Percentiles rank a stretch among this genome's conserved stretches.
phyloP scores from a whole-genome alignment of 352 stramenopile genomes.

The Pilasporangium apinafurcum region DNA sequence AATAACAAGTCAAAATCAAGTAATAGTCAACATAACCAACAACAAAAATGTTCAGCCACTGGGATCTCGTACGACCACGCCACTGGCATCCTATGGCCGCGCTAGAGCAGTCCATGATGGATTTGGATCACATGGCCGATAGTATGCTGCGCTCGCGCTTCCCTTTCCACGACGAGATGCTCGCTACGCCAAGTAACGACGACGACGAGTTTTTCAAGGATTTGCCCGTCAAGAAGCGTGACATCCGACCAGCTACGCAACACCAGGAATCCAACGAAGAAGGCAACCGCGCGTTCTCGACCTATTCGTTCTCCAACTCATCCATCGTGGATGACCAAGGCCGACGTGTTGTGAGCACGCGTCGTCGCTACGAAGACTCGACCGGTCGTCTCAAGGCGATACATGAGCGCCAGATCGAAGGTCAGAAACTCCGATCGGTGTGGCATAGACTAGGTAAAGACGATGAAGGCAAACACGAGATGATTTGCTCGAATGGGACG shows the following conservation, averaged over 20 bases:
- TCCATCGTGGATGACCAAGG: slow-evolving; percentile 31
- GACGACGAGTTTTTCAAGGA: slow-evolving; percentile 55
- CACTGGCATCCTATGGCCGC: slow-evolving; percentile 55
- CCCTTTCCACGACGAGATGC: slow-evolving; percentile 13
- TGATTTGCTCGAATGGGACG: slow-evolving; percentile 20
- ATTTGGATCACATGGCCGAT: slow-evolving; percentile 33
- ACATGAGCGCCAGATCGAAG: slow-evolving; percentile 32
- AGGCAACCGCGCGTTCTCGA: slow-evolving; percentile 16
- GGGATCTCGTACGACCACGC: slow-evolving; percentile 42
- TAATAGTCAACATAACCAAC: background rate
- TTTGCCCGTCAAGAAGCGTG: slow-evolving; percentile 14
- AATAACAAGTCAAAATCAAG: background rate
- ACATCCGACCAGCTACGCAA: slow-evolving; percentile 9
- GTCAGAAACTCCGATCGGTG: slow-evolving; percentile 25
- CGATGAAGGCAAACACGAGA: slow-evolving; percentile 27
- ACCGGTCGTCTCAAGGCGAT: slow-evolving; percentile 36
- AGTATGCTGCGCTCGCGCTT: slow-evolving; percentile 15
- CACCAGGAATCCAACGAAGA: background rate
- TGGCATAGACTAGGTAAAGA: slow-evolving; percentile 20
- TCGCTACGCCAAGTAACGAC: slow-evolving; percentile 15
- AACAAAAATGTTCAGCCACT: slow-evolving; percentile 33
- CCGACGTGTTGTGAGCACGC: slow-evolving; percentile 19
- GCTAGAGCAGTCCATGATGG: slow-evolving; percentile 48
- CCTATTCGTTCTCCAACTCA: slow-evolving; percentile 40
- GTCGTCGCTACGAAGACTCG: slow-evolving; percentile 38